These are phyloP conservation scores for Aspergillus ustus DNA, from an alignment of 2,329 filamentous ascomycete species.

Conservation along the genomic window DNA sequence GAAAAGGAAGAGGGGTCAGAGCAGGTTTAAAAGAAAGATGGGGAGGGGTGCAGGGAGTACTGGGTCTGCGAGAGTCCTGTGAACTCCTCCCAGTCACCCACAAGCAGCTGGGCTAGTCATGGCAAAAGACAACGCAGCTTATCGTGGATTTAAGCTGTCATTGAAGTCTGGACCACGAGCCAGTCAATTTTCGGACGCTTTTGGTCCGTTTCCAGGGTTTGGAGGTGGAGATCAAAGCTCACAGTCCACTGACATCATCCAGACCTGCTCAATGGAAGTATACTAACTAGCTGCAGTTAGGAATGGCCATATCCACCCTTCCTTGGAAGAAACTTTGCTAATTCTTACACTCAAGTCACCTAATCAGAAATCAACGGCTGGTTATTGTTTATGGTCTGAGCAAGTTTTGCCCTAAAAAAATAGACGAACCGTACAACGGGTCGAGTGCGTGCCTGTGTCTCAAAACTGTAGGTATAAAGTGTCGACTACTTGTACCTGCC, in stretches of 20 bases:
- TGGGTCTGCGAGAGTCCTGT: not conserved
- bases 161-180: constrained; percentile 19
- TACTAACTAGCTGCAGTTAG: not conserved
- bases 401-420: not conserved
- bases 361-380: not conserved
- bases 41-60: constrained; percentile 3
- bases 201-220: constrained; percentile 20
- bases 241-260: constrained; percentile 18
- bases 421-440: not conserved
- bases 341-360: not conserved
- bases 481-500: not conserved
- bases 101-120: constrained; percentile 3
- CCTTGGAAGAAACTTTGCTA: not conserved
- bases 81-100: constrained; percentile 1
- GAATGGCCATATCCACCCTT: not conserved
- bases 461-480: not conserved
- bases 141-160: constrained; percentile 7
- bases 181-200: constrained; percentile 18
- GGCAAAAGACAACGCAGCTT: constrained; percentile 17
- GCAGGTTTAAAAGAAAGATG: constrained; percentile 7
- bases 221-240: constrained; percentile 12
- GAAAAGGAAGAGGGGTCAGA: not conserved
- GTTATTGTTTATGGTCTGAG: not conserved
- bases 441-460: not conserved
- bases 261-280: not conserved